Evolutionary conservation across 2,329 filamentous ascomycete species (phyloP), one percentile per base, ranked within the genome.

Genomic region (Sordariomycetes sp.): DNA sequence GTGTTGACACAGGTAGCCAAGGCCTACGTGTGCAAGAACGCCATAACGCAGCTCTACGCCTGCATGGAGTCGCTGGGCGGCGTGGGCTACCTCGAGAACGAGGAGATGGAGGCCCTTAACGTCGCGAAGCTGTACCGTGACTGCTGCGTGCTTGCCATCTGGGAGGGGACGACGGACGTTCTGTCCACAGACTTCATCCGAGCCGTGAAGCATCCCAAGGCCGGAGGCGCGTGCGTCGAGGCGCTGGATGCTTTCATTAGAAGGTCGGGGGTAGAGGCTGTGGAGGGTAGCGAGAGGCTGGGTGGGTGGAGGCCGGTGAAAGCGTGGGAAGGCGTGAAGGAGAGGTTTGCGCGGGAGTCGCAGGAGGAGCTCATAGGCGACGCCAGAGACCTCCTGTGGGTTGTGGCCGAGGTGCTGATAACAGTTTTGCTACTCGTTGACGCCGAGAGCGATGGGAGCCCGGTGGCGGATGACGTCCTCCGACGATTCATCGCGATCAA

Each of bases 111-210:
- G 55, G 78, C 82, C 43, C 72, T 88, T 59, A 90, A 90, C 64
- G 71, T 90, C 3, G 79, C 86, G 0, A 77, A 85, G 7, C 72
- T 89, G 1, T 83, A 83, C 64, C 79, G 88, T 8, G 87, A 90
- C 63, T 81, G 78, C 1, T 75, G 71, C 8, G 86, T 89, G 2
- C 71, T 82, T 55, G 77, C 80, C 16, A 89, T 90, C 54, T 88
- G 85, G 84, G 86, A 88, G 68, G 85, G 87, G 1, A 90, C 87
- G 0, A 88, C 86, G 0, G 86, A 89, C 64, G 84, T 90, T 6
- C 74, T 90, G 58, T 81, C 82, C 4, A 75, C 73, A 1, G 79
- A 80, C 60, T 72, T 78, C 18, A 61, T 79, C 16, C 67, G 77
- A 22, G 75, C 76, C 0, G 59, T 81, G 50, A 79, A 78, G 61